These are phyloP conservation scores for Fusarium gaditjirri DNA, from an alignment of 2,329 filamentous ascomycete species.

Conservation along the genomic window DNA sequence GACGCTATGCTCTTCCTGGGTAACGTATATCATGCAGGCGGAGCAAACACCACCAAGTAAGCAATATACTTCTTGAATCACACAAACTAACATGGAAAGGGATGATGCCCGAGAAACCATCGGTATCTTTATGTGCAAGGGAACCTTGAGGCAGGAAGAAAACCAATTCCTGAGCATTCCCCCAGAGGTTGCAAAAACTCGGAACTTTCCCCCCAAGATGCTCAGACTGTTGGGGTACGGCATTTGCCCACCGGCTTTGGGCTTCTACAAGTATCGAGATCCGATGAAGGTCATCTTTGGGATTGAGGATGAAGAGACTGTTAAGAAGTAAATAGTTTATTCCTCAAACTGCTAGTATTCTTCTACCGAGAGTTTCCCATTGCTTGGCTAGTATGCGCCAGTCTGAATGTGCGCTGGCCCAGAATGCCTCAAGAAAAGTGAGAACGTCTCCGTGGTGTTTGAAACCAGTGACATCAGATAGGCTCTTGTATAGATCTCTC, in stretches of 20 bases:
- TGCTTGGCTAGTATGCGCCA: background rate
- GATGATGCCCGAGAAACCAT: background rate
- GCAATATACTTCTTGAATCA: accelerated
- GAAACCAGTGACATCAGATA: accelerated
- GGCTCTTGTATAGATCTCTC: background rate
- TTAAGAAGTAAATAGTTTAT: accelerated
- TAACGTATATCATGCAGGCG: background rate
- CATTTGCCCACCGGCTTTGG: background rate
- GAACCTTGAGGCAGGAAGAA: background rate
- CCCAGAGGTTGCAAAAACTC: background rate
- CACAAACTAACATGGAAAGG: accelerated
- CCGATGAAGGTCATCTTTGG: background rate
- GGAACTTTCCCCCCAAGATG: accelerated
- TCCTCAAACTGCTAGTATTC: background rate
- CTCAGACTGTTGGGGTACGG: background rate
- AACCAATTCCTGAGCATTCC: background rate
- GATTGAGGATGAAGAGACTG: background rate
- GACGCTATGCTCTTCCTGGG: background rate
- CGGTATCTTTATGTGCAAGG: background rate
- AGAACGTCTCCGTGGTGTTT: background rate
- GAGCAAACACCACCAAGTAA: background rate
- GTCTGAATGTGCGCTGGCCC: accelerated
- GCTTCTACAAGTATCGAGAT: background rate
- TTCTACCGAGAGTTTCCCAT: background rate
- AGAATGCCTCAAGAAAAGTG: accelerated